Percentiles rank a stretch among this genome's conserved stretches.
Conservation (phyloP, 306 rosid genomes). For the Casuarina cunninghamiana region DNA sequence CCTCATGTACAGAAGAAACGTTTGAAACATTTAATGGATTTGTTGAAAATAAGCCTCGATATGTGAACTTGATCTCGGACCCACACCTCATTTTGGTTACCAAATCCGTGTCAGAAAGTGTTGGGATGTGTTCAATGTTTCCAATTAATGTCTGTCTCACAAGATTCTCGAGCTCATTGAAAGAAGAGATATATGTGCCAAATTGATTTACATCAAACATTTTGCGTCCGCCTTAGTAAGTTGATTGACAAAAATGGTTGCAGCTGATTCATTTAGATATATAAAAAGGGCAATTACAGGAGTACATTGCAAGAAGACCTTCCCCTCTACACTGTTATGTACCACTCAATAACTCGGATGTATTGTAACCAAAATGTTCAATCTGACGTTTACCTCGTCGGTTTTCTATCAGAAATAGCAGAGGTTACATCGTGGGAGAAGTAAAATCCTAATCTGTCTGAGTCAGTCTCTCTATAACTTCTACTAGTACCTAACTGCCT, state of each 20-base stretch:
- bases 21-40: too few species aligned
- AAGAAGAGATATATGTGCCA: too few species aligned
- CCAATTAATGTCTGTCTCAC: too few species aligned
- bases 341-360: slow-evolving; percentile 31
- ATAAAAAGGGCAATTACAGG: slow-evolving; percentile 13
- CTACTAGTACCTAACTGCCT: slow-evolving; percentile 53
- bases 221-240: too few species aligned
- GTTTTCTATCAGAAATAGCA: slow-evolving; percentile 47
- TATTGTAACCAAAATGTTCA: slow-evolving; percentile 35
- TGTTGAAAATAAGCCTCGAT: too few species aligned
- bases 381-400: slow-evolving; percentile 44
- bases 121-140: too few species aligned
- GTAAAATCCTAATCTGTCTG: slow-evolving; percentile 57
- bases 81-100: too few species aligned
- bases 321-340: slow-evolving; percentile 43
- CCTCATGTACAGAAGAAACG: too few species aligned
- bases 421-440: slow-evolving; percentile 42
- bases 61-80: too few species aligned
- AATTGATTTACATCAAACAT: too few species aligned
- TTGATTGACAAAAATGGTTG: slow-evolving; percentile 27
- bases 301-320: slow-evolving; percentile 26
- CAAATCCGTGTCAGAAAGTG: too few species aligned
- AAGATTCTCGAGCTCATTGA: too few species aligned
- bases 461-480: slow-evolving; percentile 45
- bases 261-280: slow-evolving; percentile 10